Base-by-base conservation (phyloP, 1,139 yeast species). In the Tardiomyces digboiensis region DNA sequence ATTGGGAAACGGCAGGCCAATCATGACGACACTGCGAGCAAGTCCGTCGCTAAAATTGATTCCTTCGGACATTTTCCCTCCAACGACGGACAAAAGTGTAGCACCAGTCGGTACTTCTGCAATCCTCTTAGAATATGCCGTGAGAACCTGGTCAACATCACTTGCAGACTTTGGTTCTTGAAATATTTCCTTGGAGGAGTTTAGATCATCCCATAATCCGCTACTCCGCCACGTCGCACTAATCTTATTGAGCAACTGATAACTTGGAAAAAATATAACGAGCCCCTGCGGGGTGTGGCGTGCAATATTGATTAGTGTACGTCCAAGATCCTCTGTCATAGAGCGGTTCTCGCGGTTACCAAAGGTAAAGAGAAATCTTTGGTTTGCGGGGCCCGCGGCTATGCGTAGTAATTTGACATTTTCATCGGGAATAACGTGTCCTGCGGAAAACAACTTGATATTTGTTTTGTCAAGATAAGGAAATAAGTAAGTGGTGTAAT, bases 31-130 rank as follows among this genome's bases (percentile, higher is more conserved):
- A 0, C 87, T 91, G 50, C 97, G 70, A 0, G 97, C 96, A 21
- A 91, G 65, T 39, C 82, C 78, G 58, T 88, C 93, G 2, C 89
- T 77, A 59, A 91, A 89, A 58, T 89, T 89, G 42, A 89, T 91
- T 6, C 98, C 98, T 61, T 89, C 98, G 0, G 96, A 86, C 68
- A 91, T 71, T 56, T 83, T 83, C 0, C 97, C 98, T 1, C 97
- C 97, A 14, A 91, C 95, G 0, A 91, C 95, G 0, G 96, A 80
- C 23, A 89, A 70, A 5, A 91, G 62, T 1, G 84, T 55, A 0
- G 94, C 91, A 0, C 94, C 93, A 5, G 57, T 45, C 3, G 33
- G 10, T 0, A 52, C 44, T 3, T 36, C 26, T 4, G 44, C 36
- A 29, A 60, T 53, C 2, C 54, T 52, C 7, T 63, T 55, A 0